A percentile compares a stretch with the other conserved stretches of the same genome.
Conservation (phyloP, 192 early-diverging fungal genomes). For the Podila clonocystis region DNA sequence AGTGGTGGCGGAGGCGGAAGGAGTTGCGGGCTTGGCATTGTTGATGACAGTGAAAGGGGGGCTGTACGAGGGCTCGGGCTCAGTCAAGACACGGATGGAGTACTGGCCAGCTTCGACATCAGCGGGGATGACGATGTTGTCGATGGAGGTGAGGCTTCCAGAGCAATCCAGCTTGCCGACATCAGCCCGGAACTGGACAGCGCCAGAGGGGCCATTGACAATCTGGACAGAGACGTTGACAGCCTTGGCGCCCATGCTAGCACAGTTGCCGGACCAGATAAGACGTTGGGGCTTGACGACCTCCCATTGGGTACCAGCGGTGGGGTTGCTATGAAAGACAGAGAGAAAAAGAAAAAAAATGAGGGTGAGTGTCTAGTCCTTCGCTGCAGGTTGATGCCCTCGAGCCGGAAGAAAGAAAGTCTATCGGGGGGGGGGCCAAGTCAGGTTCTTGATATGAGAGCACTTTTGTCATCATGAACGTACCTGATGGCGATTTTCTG, state of each 20-base stretch:
- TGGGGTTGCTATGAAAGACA: slow-evolving; percentile 31
- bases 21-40: background rate
- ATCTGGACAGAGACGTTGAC: slow-evolving; percentile 13
- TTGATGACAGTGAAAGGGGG: slow-evolving; percentile 10
- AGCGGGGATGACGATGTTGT: background rate
- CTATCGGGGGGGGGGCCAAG: background rate
- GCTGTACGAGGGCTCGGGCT: slow-evolving; percentile 22
- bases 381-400: too few species aligned
- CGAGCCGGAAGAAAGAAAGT: background rate
- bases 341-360: background rate
- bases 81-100: slow-evolving; percentile 23
- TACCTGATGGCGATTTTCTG: slow-evolving; percentile 30
- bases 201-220: slow-evolving; percentile 15
- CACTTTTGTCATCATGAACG: slow-evolving; percentile 1
- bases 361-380: background rate
- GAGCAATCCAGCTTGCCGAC: slow-evolving; percentile 26
- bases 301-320: slow-evolving; percentile 11
- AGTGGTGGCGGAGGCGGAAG: background rate
- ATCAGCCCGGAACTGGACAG: slow-evolving; percentile 8
- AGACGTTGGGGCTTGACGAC: slow-evolving; percentile 1
- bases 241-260: slow-evolving; percentile 9
- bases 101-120: slow-evolving; percentile 9
- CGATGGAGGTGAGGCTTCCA: background rate
- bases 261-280: slow-evolving; percentile 29
- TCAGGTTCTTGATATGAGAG: background rate